Evolutionary conservation across 441 rosid genomes (phyloP).

Genomic region (Manihot esculenta): DNA sequence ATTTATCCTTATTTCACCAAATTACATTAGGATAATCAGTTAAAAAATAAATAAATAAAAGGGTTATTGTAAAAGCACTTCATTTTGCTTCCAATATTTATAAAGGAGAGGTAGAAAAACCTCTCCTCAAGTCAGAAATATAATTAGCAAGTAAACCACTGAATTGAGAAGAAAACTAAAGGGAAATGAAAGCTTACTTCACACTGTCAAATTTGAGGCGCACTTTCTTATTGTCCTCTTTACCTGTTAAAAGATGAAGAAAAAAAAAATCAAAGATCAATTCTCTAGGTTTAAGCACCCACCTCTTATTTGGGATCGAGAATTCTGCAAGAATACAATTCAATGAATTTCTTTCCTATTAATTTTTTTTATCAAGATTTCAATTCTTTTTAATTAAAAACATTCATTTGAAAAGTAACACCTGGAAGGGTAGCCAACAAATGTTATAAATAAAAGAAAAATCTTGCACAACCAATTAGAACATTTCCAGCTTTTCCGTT

Average conservation of each 20-base stretch:
- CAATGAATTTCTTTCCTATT: too few species aligned
- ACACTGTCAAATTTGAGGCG: conserved; percentile 21
- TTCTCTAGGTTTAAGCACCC: not conserved
- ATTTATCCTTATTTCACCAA: not conserved
- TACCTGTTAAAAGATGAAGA: conserved; percentile 7
- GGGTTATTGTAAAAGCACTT: too few species aligned
- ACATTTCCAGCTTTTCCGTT: not conserved
- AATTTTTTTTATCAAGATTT: too few species aligned
- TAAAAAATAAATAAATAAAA: not conserved
- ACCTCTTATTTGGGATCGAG: too few species aligned
- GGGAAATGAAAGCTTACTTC: conserved; percentile 8
- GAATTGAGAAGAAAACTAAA: not conserved
- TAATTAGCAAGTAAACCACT: too few species aligned
- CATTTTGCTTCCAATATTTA: too few species aligned
- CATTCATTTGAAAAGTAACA: too few species aligned
- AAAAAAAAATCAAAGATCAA: not conserved
- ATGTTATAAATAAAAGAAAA: too few species aligned
- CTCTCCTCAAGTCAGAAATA: not conserved
- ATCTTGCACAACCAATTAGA: not conserved
- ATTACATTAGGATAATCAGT: not conserved
- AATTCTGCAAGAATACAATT: too few species aligned
- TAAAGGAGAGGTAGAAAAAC: too few species aligned
- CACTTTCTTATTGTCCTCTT: conserved; percentile 24
- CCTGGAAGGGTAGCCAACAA: too few species aligned
- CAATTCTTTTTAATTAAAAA: too few species aligned